Conservation (phyloP, 1,284 basidiomycete genomes). For the Malassezia psittaci region DNA sequence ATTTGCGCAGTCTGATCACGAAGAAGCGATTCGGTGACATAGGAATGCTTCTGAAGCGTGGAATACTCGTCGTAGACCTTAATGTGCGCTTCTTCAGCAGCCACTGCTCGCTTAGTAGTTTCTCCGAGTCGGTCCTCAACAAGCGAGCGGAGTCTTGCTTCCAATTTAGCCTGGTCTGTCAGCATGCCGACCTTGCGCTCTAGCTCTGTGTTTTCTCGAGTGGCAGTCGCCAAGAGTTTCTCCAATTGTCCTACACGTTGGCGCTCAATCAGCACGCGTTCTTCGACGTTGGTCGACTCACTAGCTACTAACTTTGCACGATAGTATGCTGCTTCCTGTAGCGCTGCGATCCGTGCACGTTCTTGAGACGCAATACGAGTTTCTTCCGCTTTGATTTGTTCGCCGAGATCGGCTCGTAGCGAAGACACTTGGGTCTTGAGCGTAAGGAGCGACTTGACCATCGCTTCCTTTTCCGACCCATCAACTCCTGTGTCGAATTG, state of each 20-base stretch:
- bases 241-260: conserved; percentile 74
- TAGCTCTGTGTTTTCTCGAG: conserved; percentile 61
- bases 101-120: conserved; percentile 67
- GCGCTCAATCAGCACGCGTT: conserved; percentile 63
- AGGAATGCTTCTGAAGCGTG: conserved; percentile 62
- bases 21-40: conserved; percentile 59
- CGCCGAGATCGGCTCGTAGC: conserved; percentile 65
- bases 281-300: conserved; percentile 59
- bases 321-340: conserved; percentile 92
- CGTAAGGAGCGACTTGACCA: conserved; percentile 65
- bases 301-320: conserved; percentile 81
- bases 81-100: conserved; percentile 68
- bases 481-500: conserved; percentile 49
- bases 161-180: conserved; percentile 55
- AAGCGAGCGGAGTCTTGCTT: conserved; percentile 55
- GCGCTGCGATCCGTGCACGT: conserved; percentile 63
- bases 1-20: conserved; percentile 71
- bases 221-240: conserved; percentile 61
- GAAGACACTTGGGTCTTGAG: conserved; percentile 81
- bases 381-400: conserved; percentile 66
- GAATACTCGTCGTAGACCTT: conserved; percentile 61
- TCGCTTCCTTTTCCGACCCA: conserved; percentile 50
- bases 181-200: conserved; percentile 58
- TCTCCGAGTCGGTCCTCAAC: conserved; percentile 73
- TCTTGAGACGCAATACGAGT: conserved; percentile 72